phyloP scores from a whole-genome alignment of 164 flowering plant genomes.

The Tinospora cordifolia region DNA sequence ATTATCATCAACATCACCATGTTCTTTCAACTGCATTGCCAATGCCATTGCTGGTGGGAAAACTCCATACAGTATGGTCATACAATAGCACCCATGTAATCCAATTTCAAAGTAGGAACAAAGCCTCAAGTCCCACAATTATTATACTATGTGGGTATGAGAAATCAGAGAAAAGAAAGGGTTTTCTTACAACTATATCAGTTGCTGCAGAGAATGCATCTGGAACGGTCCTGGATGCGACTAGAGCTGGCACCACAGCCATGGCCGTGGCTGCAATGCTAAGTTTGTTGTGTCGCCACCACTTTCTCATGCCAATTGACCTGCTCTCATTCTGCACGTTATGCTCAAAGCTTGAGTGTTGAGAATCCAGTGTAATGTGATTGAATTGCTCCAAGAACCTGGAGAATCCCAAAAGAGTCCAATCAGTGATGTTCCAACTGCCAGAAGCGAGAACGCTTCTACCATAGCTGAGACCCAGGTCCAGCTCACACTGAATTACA shows the following conservation, averaged over 20 bases:
- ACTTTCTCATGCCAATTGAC: constrained; percentile 17
- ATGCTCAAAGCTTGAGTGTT: neutral
- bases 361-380: constrained; percentile 15
- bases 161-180: neutral
- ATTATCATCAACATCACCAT: neutral
- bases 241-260: constrained; percentile 49
- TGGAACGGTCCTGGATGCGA: constrained; percentile 45
- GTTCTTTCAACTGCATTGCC: constrained; percentile 37
- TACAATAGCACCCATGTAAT: constrained; percentile 70
- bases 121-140: no score
- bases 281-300: constrained; percentile 48
- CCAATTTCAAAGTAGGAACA: constrained; percentile 6
- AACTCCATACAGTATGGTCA: constrained; percentile 65
- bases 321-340: neutral
- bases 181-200: constrained; percentile 58
- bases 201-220: constrained; percentile 71
- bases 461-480: constrained; percentile 52
- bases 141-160: neutral
- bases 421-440: constrained; percentile 70
- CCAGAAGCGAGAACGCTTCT: constrained; percentile 63
- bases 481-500: constrained; percentile 38
- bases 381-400: constrained; percentile 63
- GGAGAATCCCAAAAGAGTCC: constrained; percentile 64
- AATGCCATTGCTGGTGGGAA: constrained; percentile 88
- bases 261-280: constrained; percentile 37